Evolutionary conservation across 2,329 filamentous ascomycete species (phyloP).

Genomic region (Sporothrix dimorphospora): DNA sequence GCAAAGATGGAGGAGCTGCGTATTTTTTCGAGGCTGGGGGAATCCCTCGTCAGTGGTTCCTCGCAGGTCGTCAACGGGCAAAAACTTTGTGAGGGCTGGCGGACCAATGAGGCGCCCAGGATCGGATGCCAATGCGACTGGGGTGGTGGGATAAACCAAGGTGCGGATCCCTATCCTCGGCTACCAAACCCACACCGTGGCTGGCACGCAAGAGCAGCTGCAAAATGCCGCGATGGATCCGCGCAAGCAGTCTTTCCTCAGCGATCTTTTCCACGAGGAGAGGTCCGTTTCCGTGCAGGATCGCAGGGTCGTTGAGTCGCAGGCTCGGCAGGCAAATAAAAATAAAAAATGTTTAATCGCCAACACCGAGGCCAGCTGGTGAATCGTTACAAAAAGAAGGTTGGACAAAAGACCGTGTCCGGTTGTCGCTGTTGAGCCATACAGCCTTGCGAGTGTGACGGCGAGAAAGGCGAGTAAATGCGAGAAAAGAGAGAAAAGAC

Average conservation of each 20-base stretch:
- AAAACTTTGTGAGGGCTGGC: conserved; percentile 10
- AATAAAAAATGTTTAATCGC: background rate
- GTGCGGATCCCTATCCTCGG: conserved; percentile 25
- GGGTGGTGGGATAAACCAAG: conserved; percentile 6
- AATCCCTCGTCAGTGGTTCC: background rate
- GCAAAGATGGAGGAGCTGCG: background rate
- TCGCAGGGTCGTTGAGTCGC: background rate
- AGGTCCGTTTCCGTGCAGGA: background rate
- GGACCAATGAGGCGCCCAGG: conserved; percentile 17
- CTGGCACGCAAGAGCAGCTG: conserved; percentile 7
- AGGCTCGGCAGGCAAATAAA: background rate
- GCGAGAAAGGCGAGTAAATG: background rate
- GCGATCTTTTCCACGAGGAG: background rate
- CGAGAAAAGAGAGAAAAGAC: too few relatives aligned
- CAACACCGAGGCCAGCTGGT: conserved; percentile 18
- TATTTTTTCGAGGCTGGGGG: conserved; percentile 25
- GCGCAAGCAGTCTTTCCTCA: background rate
- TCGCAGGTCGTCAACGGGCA: conserved; percentile 7
- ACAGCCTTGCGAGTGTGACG: conserved; percentile 13
- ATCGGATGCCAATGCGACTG: conserved; percentile 20
- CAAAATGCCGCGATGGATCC: conserved; percentile 9
- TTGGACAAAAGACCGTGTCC: background rate
- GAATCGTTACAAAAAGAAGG: background rate
- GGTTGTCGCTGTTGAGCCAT: background rate
- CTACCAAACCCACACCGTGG: conserved; percentile 18